Evolutionary conservation across 83 land plant species (phyloP).

Genomic region (Thuja plicata): DNA sequence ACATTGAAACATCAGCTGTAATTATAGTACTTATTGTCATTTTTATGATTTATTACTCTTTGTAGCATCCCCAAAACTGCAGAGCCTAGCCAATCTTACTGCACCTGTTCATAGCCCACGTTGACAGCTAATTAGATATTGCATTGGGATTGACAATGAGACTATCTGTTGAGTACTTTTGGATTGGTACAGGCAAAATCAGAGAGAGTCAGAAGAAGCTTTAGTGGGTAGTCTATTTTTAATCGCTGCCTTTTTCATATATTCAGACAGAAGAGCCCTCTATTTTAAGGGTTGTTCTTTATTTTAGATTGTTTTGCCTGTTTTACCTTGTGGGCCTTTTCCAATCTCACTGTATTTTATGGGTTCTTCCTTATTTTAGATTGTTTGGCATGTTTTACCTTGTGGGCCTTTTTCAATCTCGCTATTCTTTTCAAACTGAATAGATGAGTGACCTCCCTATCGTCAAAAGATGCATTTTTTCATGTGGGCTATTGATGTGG

Average conservation of each 20-base stretch:
- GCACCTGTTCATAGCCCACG: not conserved
- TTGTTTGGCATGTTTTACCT: not conserved
- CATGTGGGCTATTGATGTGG: not conserved
- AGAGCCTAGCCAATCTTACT: not conserved
- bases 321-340: too few species aligned
- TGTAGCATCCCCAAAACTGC: not conserved
- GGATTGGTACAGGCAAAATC: not conserved
- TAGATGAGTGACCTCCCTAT: not conserved
- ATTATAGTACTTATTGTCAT: not conserved
- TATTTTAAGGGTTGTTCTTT: not conserved
- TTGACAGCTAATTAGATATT: not conserved
- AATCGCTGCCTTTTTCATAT: not conserved
- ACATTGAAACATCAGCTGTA: not conserved
- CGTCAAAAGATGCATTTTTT: not conserved
- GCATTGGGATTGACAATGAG: not conserved
- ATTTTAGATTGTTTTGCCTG: not conserved
- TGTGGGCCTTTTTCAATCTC: not conserved
- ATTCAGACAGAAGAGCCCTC: not conserved
- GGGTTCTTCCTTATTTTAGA: not conserved
- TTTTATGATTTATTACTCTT: not conserved
- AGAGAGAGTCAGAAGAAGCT: not conserved
- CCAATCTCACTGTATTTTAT: too few species aligned
- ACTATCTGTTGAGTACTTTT: not conserved
- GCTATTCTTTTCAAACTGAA: not conserved
- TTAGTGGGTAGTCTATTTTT: not conserved